Percentiles rank a stretch among this genome's conserved stretches.
These are phyloP conservation scores for Skeletonema costatum DNA, from an alignment of 108 stramenopile species.

Conservation along the genomic window DNA sequence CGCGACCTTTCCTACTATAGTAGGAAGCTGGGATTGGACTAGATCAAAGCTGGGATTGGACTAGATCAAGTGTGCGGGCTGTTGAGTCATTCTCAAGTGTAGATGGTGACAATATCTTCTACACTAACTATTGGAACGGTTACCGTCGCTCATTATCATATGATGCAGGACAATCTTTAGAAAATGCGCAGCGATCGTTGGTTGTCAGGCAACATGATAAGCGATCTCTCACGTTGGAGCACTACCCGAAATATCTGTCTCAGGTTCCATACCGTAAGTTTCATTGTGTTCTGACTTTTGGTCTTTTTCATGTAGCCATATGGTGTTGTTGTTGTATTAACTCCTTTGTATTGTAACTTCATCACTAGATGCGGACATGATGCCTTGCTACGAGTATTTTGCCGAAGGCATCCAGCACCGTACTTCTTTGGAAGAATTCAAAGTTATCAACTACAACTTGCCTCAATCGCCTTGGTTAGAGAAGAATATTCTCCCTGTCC, in stretches of 20 bases:
- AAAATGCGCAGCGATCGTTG: background rate
- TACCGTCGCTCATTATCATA: background rate
- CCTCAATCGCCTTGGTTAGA: slow-evolving; percentile 1
- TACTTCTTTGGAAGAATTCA: background rate
- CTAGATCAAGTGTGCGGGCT: background rate
- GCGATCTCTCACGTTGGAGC: background rate
- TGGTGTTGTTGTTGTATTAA: too few species aligned
- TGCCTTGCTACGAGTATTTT: slow-evolving; percentile 22
- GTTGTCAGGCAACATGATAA: background rate
- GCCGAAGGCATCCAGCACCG: background rate
- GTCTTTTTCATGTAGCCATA: background rate
- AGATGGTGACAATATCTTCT: background rate
- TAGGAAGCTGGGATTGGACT: too few species aligned
- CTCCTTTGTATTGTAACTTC: too few species aligned
- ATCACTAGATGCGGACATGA: slow-evolving; percentile 8
- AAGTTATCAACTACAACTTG: background rate
- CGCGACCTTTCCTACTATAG: too few species aligned
- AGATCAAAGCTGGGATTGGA: too few species aligned
- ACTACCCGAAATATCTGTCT: background rate
- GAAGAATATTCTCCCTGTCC: background rate
- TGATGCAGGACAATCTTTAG: background rate
- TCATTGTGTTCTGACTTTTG: background rate
- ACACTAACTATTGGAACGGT: background rate
- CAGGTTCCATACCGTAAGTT: slow-evolving; percentile 21
- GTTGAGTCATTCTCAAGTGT: background rate